phyloP scores from a whole-genome alignment of 2,329 filamentous ascomycete species.

The Aspergillus nomiae region DNA sequence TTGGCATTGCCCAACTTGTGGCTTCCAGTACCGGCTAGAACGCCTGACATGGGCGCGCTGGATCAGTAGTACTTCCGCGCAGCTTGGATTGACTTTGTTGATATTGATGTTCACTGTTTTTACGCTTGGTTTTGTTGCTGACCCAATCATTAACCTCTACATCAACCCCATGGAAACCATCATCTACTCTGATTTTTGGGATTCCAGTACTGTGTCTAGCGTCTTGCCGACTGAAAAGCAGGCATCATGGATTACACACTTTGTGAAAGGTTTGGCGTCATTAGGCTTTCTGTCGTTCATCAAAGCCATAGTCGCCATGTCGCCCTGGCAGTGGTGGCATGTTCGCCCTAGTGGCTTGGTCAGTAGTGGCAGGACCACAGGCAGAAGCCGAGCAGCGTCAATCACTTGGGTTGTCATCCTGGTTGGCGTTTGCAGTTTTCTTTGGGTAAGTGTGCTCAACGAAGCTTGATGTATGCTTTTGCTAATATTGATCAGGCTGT shows the following conservation, averaged over 20 bases:
- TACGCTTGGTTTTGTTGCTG: conserved; percentile 83
- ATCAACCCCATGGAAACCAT: conserved; percentile 72
- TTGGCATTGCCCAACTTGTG: conserved; percentile 86
- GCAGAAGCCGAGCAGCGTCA: conserved; percentile 74
- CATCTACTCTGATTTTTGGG: conserved; percentile 48
- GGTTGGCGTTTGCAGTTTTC: conserved; percentile 77
- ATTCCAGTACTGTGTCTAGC: conserved; percentile 40
- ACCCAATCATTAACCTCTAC: conserved; percentile 88
- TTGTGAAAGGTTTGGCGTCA: conserved; percentile 86
- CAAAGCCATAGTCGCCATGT: conserved; percentile 75
- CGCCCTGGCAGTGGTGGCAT: conserved; percentile 76
- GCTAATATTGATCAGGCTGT: conserved; percentile 59
- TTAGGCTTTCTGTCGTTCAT: conserved; percentile 83
- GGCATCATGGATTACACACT: conserved; percentile 76
- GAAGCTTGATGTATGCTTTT: not conserved
- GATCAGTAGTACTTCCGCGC: conserved; percentile 66
- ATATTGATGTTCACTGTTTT: conserved; percentile 77
- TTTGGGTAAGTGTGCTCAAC: conserved; percentile 61
- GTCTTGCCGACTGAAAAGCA: conserved; percentile 48
- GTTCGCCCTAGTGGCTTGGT: conserved; percentile 64
- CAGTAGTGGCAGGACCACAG: conserved; percentile 60
- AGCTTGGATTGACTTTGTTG: conserved; percentile 69
- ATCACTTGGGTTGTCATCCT: conserved; percentile 78
- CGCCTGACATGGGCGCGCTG: conserved; percentile 74
- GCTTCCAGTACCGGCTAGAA: conserved; percentile 77